phyloP scores from a whole-genome alignment of 495 filamentous ascomycete genomes.

The Choiromyces venosus region DNA sequence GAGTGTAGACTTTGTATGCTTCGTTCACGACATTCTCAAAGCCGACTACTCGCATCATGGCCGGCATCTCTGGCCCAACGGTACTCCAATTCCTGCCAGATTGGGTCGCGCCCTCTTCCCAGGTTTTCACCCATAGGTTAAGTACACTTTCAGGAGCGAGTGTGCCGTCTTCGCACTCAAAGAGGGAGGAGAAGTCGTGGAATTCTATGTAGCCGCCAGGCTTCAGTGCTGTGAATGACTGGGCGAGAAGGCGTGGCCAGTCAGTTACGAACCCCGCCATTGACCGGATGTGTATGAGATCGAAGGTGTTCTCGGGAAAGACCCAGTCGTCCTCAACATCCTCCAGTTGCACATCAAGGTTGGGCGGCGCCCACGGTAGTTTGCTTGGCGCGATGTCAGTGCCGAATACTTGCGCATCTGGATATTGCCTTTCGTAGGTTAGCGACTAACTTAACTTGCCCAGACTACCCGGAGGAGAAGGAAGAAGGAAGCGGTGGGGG shows the following conservation, averaged over 20 bases:
- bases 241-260: slow-evolving; percentile 45
- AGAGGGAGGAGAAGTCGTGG: slow-evolving; percentile 43
- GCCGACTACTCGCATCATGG: slow-evolving; percentile 52
- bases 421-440: slow-evolving; percentile 19
- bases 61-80: slow-evolving; percentile 47
- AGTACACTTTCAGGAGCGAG: slow-evolving; percentile 25
- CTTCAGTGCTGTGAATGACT: slow-evolving; percentile 43
- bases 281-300: slow-evolving; percentile 52
- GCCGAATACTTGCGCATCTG: slow-evolving; percentile 19
- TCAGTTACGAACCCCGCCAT: slow-evolving; percentile 51
- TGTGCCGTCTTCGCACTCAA: slow-evolving; percentile 46
- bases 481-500: background rate
- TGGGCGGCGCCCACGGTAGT: slow-evolving; percentile 46
- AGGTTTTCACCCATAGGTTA: slow-evolving; percentile 42
- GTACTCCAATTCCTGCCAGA: slow-evolving; percentile 30
- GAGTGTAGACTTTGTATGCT: slow-evolving; percentile 50
- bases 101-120: slow-evolving; percentile 42
- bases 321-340: slow-evolving; percentile 52
- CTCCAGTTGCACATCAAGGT: slow-evolving; percentile 54
- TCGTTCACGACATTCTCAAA: slow-evolving; percentile 52
- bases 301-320: slow-evolving; percentile 50
- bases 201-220: slow-evolving; percentile 54
- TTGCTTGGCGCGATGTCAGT: slow-evolving; percentile 48
- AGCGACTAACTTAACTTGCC: background rate
- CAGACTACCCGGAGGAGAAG: background rate